These are phyloP conservation scores for Boletus rex-veris DNA, from an alignment of 768 basidiomycete genomes.

Conservation along the genomic window DNA sequence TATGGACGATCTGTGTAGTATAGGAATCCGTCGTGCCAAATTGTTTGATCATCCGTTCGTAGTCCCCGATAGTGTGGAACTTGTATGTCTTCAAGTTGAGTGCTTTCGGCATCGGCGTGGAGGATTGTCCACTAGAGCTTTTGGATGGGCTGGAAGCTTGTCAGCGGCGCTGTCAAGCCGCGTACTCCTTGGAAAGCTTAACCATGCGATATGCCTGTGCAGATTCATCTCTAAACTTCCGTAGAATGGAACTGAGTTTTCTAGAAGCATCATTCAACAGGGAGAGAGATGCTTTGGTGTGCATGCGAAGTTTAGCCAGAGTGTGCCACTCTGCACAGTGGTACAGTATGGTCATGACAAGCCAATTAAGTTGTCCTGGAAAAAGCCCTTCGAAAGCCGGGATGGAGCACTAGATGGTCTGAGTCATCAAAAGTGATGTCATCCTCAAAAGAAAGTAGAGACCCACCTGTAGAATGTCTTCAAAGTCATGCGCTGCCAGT, in stretches of 20 bases:
- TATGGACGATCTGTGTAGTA: slow-evolving; percentile 1
- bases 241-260: slow-evolving; percentile 20
- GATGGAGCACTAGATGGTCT: slow-evolving; percentile 23
- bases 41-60: background rate
- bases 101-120: slow-evolving; percentile 1
- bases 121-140: background rate
- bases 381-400: slow-evolving; percentile 39
- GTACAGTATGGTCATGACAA: slow-evolving; percentile 25
- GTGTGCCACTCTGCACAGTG: slow-evolving; percentile 34
- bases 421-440: too few species aligned
- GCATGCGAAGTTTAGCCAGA: slow-evolving; percentile 8
- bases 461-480: background rate
- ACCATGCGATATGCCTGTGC: slow-evolving; percentile 23
- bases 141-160: background rate
- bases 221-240: slow-evolving; percentile 18
- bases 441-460: too few species aligned
- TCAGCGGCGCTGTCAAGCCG: slow-evolving; percentile 9
- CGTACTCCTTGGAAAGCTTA: slow-evolving; percentile 30
- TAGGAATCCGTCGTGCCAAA: background rate
- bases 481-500: background rate
- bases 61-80: slow-evolving; percentile 31
- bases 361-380: slow-evolving; percentile 18
- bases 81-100: slow-evolving; percentile 31
- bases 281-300: slow-evolving; percentile 15
- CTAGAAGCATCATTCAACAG: slow-evolving; percentile 15